Percentiles rank a stretch among this genome's conserved stretches.
These are phyloP conservation scores for Colletotrichum lupini DNA, from an alignment of 2,329 filamentous ascomycete genomes.

Conservation along the genomic window DNA sequence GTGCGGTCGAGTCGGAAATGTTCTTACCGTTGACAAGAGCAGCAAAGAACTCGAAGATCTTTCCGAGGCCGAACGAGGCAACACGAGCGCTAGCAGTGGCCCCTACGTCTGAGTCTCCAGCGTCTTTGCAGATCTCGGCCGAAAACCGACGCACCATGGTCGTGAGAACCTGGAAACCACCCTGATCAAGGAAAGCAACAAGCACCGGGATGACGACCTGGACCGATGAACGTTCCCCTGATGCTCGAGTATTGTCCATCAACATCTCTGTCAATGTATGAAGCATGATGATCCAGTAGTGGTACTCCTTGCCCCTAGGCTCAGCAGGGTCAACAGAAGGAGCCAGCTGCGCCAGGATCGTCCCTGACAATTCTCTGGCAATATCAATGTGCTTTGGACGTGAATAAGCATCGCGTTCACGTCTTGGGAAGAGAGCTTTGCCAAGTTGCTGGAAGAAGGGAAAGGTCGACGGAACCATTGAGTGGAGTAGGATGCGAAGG, in stretches of 20 bases:
- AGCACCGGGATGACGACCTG: constrained; percentile 81
- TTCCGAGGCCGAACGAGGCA: constrained; percentile 71
- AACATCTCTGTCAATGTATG: constrained; percentile 82
- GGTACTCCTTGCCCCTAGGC: constrained; percentile 72
- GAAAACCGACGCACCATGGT: constrained; percentile 77
- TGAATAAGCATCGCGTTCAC: constrained; percentile 73
- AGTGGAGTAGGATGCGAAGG: constrained; percentile 80
- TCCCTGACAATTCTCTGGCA: constrained; percentile 75
- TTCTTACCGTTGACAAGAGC: constrained; percentile 82
- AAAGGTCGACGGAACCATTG: constrained; percentile 82
- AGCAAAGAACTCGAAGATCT: constrained; percentile 85
- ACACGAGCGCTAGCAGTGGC: constrained; percentile 31
- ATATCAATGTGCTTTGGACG: constrained; percentile 66
- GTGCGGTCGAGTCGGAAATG: constrained; percentile 79
- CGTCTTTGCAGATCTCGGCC: constrained; percentile 59
- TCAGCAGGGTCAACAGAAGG: constrained; percentile 54
- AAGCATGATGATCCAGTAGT: constrained; percentile 85
- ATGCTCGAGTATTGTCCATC: constrained; percentile 68
- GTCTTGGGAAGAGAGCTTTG: constrained; percentile 80
- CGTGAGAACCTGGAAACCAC: constrained; percentile 80
- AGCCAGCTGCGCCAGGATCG: constrained; percentile 75
- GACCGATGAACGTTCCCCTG: constrained; percentile 59
- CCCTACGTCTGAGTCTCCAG: constrained; percentile 27
- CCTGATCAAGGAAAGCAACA: constrained; percentile 85
- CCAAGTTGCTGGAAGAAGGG: constrained; percentile 89